Base-by-base conservation (phyloP, 1,284 basidiomycete species). In the Stereum hirsutum region DNA sequence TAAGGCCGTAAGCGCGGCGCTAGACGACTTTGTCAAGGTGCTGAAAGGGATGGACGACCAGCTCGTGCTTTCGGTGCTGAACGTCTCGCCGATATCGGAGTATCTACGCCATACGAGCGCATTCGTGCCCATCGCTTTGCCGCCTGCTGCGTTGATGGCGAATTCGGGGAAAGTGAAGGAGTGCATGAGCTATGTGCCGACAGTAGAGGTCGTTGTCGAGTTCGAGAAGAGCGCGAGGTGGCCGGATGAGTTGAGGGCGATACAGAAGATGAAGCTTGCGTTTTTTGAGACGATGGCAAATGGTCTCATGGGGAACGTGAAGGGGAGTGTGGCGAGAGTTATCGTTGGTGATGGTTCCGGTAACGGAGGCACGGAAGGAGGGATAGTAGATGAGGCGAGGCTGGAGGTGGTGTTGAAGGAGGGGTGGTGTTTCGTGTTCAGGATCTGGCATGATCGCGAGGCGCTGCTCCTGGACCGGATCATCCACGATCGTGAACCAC, bases 181-280 rank as follows among this genome's bases (percentile, higher is more conserved):
- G 15, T 73, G 76, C 49, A 73, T 88, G 43, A 73, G 78, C 27
- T 86, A 83, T 55, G 57, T 83, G 8, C 75, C 81, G 0, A 70
- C 75, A 2, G 86, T 92, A 52, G 76, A 87, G 15, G 64, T 91
- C 40, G 60, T 89, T 20, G 60, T 97, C 31, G 87, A 93, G 60
- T 94, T 96, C 54, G 93, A 96, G 61, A 85, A 83, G 47, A 95
- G 91, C 0, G 83, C 85, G 0, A 77, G 79, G 51, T 99, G 96
- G 96, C 96, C 96, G 0, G 93, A 98, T 56, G 93, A 99, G 54
- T 72, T 99, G 1, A 73, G 72, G 14, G 92, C 93, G 0, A 87
- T 98, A 37, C 94, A 97, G 61, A 92, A 91, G 53, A 88, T 94
- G 65, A 99, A 99, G 63, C 71, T 96, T 2, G 95, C 95, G 0